A percentile compares a stretch with the other conserved stretches of the same genome.
phyloP scores from a whole-genome alignment of 441 rosid species.

The Gossypium davidsonii region DNA sequence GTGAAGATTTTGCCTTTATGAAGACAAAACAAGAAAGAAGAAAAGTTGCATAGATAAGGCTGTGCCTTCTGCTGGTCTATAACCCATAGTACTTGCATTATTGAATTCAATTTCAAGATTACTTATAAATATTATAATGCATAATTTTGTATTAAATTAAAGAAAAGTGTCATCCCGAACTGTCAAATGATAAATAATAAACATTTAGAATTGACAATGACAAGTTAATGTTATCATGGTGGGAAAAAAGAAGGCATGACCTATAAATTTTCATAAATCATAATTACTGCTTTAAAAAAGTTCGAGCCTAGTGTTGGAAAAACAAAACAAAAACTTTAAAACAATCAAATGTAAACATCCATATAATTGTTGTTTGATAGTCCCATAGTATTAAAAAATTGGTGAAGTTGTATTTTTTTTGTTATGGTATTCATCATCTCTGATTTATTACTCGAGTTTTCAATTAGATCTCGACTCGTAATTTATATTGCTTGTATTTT shows the following conservation, averaged over 20 bases:
- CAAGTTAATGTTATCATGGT: not conserved
- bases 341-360: not conserved
- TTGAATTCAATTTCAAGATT: not conserved
- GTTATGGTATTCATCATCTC: no score
- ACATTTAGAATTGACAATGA: not conserved
- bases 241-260: not conserved
- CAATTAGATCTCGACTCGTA: no score
- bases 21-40: constrained; percentile 14
- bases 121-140: no score
- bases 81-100: not conserved
- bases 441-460: no score
- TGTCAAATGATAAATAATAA: not conserved
- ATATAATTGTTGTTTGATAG: not conserved
- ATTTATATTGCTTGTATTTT: no score
- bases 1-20: constrained; percentile 12
- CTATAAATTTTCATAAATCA: not conserved
- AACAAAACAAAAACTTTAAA: not conserved
- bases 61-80: not conserved
- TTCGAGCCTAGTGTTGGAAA: not conserved
- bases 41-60: not conserved
- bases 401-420: not conserved
- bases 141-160: no score
- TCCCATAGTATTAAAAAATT: not conserved
- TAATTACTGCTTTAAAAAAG: not conserved
- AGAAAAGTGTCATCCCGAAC: no score